phyloP scores from a whole-genome alignment of 352 stramenopile genomes.

The Pythium aphanidermatum region DNA sequence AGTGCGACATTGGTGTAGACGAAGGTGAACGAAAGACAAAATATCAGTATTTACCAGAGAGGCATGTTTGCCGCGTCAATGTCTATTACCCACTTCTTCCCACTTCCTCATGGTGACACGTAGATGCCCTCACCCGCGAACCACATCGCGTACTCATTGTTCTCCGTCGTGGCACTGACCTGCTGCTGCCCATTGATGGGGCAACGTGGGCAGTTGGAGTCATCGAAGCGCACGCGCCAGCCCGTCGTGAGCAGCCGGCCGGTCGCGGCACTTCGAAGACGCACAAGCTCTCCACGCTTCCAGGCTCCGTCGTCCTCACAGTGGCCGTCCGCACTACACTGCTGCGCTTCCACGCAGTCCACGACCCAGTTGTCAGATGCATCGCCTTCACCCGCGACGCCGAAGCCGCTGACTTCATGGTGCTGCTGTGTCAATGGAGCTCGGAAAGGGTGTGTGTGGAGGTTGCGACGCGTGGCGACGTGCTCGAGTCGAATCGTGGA shows the following conservation, averaged over 20 bases:
- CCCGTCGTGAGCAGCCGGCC: constrained; percentile 49
- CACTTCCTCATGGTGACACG: constrained; percentile 18
- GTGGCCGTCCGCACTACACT: constrained; percentile 59
- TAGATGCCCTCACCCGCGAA: constrained; percentile 82
- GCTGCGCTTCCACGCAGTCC: constrained; percentile 64
- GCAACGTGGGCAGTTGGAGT: constrained; percentile 75
- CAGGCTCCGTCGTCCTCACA: constrained; percentile 69
- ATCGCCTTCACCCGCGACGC: constrained; percentile 73
- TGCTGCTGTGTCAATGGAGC: constrained; percentile 55
- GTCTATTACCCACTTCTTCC: not conserved
- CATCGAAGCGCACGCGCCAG: constrained; percentile 48
- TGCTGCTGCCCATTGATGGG: constrained; percentile 85
- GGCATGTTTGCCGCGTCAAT: not conserved
- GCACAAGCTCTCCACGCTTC: constrained; percentile 72
- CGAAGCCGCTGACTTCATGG: constrained; percentile 75
- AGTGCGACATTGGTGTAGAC: too few relatives aligned
- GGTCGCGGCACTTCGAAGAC: constrained; percentile 50
- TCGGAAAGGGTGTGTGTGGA: constrained; percentile 71
- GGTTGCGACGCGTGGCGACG: constrained; percentile 62
- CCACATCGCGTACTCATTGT: constrained; percentile 56
- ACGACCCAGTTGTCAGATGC: constrained; percentile 64
- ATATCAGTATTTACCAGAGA: too few relatives aligned
- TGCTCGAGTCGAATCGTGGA: constrained; percentile 70
- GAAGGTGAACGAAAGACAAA: too few relatives aligned
- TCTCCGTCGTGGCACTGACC: constrained; percentile 52